phyloP scores from a whole-genome alignment of 179 eudicot species.

The Nepenthes alata region DNA sequence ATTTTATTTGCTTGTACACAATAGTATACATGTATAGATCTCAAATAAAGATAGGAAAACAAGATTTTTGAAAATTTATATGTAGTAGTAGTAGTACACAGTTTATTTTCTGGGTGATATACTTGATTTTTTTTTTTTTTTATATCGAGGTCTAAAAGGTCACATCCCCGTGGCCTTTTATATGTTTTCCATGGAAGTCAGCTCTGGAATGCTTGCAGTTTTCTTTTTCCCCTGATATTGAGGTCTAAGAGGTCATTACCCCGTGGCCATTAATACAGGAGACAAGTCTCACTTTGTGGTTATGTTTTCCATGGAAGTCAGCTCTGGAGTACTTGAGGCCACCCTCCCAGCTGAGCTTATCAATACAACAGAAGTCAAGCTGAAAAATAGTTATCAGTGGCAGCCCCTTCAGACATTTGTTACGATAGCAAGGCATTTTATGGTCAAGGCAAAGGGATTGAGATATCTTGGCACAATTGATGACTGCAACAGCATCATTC shows the following conservation, averaged over 20 bases:
- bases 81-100: too few species aligned
- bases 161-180: not conserved
- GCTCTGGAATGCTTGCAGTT: slow-evolving; percentile 33
- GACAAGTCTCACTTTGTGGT: slow-evolving; percentile 55
- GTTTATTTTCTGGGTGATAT: too few species aligned
- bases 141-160: not conserved
- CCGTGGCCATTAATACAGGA: slow-evolving; percentile 25
- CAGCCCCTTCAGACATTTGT: slow-evolving; percentile 84
- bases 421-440: slow-evolving; percentile 62
- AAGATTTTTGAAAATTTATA: too few species aligned
- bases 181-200: slow-evolving; percentile 71
- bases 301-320: slow-evolving; percentile 71
- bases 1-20: too few species aligned
- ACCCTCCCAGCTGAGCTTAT: slow-evolving; percentile 59
- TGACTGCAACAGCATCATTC: slow-evolving; percentile 59
- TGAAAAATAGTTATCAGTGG: slow-evolving; percentile 61
- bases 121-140: not conserved
- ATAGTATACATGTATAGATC: too few species aligned
- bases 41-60: too few species aligned
- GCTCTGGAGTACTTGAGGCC: slow-evolving; percentile 54
- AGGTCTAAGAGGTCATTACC: not conserved
- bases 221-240: too few species aligned
- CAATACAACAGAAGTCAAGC: slow-evolving; percentile 66
- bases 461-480: slow-evolving; percentile 61
- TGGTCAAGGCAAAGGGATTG: slow-evolving; percentile 65